Base-by-base conservation (phyloP, 192 early-diverging fungal species). In the Coemansia sp. region DNA sequence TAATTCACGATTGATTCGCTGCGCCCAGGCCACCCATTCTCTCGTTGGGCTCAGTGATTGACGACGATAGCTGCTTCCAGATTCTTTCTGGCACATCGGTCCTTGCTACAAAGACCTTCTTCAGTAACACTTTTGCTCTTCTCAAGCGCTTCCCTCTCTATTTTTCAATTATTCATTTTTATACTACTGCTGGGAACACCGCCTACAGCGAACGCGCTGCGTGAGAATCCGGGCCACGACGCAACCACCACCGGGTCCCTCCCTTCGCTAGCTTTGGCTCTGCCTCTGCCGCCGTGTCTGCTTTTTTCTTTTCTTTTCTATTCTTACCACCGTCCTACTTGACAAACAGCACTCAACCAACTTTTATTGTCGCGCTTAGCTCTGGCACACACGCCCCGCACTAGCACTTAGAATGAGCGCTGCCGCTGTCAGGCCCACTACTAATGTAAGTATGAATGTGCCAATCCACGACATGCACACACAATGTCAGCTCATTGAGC, bases 381-480 rank as follows among this genome's bases (percentile, higher is more conserved):
- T 50, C 47, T 3, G 20, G 47, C 47, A 50, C 47, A 24, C 20
- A 50, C 47, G 47, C 47, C 47, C 8, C 16, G 47, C 47, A 50
- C 47, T 4, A 50, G 47, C 16, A 22, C 16, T 11, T 6, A 22
- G 47, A 65, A 78, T 78, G 76, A 72, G 70, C 11, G 66, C 71
- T 29, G 76, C 67, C 33, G 67, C 76, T 44, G 64, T 78, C 33
- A 70, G 68, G 41, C 70, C 62, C n/a, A 66, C 76, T 3, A 62
- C 68, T 40, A 78, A 78, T 78, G 76, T 78, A 78, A 78, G 76
- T 78, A 5, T n/a, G 47, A 50, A 50, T 50, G 47, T 22, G 47
- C 20, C n/a, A 50, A 50, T 50, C 47, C 47, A 8, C 3, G 10
- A 50, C 20, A 24, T 9, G 10, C 49, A 4, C 49, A 6, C 22